A percentile compares a stretch with the other conserved stretches of the same genome.
Conservation (phyloP, 768 basidiomycete species). For the Cystobasidiopsis lactophilus region DNA sequence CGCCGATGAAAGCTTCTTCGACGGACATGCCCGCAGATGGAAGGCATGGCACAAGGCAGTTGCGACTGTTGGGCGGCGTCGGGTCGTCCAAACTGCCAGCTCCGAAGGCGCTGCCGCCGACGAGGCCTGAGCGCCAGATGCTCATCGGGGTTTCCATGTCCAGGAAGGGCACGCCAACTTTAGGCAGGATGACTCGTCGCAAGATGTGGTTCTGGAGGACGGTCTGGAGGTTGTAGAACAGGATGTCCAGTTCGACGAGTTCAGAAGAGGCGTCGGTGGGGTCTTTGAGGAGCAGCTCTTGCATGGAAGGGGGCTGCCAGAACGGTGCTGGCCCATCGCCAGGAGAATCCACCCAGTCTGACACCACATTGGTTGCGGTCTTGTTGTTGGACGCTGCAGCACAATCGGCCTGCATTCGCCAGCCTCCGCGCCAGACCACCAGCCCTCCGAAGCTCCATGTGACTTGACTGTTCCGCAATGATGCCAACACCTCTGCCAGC, state of each 20-base stretch:
- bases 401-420: slow-evolving; percentile 13
- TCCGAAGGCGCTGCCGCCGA: slow-evolving; percentile 10
- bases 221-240: slow-evolving; percentile 19
- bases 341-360: background rate
- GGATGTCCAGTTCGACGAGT: slow-evolving; percentile 1
- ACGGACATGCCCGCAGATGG: slow-evolving; percentile 17
- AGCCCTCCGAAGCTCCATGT: slow-evolving; percentile 8
- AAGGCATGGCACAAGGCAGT: slow-evolving; percentile 18
- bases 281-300: slow-evolving; percentile 4
- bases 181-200: slow-evolving; percentile 4
- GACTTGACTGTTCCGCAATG: slow-evolving; percentile 4
- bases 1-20: slow-evolving; percentile 16
- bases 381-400: background rate
- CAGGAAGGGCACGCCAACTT: slow-evolving; percentile 15
- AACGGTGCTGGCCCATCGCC: slow-evolving; percentile 14
- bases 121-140: slow-evolving; percentile 14
- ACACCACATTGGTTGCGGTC: background rate
- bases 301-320: background rate
- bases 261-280: background rate
- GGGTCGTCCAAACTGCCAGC: no score
- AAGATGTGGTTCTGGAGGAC: slow-evolving; percentile 14
- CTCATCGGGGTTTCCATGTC: slow-evolving; percentile 16
- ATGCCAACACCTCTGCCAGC: slow-evolving; percentile 16
- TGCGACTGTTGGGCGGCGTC: background rate
- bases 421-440: slow-evolving; percentile 15